Evolutionary conservation across 2,329 filamentous ascomycete species (phyloP), one percentile per base, ranked within the genome.

Genomic region (Penicillium sp.): DNA sequence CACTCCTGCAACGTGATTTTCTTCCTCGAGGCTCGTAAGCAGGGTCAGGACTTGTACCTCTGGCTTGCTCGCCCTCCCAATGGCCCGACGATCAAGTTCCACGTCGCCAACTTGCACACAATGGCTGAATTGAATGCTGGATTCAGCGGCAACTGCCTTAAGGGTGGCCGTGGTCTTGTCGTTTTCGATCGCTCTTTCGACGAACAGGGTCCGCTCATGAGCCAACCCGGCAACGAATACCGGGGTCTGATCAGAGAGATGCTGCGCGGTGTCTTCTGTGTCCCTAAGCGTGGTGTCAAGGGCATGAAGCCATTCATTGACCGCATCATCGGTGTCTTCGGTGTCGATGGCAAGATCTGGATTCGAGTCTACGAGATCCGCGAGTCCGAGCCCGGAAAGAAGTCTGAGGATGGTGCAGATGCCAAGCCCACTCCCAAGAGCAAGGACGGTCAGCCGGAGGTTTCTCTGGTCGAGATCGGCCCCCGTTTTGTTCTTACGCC

Each of bases 301-400:
- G 94, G 94, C 63, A 85, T 87, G 53, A 98, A 98, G 74, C 93
- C 93, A 3, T 98, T 98, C 63, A 78, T 97, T 55, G 93, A 98
- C 68, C 90, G 93, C 61, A 87, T 98, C 56, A 90, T 97, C 79
- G 84, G 84, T 51, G 94, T 98, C 69, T 94, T 86, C 51, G 75
- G 94, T 29, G 87, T 87, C 3, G 91, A 95, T 64, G 88, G 87
- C 63, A 95, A 95, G 74, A 87, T 98, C 63, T 98, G 91, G 90
- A 83, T 96, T 51, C 82, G 93, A 45, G 88, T 91, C 64, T 98
- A 96, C 71, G 89, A 98, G 71, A 86, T 97, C 67, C 84, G 80
- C 60, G 90, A 96, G 70, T 83, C 85, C 0, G 88, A 93, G 63
- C 71, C n/a, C 73, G 77, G 59, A 31, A 75, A 76, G 52, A 74